Evolutionary conservation across 345 rosid species (phyloP).

Genomic region (Theobroma cacao): DNA sequence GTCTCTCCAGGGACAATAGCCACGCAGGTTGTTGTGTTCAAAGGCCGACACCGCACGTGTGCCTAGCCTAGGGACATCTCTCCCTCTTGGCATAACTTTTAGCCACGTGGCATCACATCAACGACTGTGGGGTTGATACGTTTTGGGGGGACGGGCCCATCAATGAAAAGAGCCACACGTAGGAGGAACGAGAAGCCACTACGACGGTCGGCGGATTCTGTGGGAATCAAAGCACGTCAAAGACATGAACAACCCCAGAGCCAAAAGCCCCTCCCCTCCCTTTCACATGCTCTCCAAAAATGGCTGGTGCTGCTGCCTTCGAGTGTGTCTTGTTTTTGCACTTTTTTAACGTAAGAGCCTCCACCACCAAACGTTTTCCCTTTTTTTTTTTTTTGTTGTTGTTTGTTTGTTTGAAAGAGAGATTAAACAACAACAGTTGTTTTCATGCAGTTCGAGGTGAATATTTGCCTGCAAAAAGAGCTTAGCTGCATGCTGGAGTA

Average conservation of each 20-base stretch:
- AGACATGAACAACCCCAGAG: not conserved
- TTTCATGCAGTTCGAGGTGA: slow-evolving; percentile 3
- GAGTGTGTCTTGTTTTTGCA: not conserved
- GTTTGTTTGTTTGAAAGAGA: too few species aligned
- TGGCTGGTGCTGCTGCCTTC: not conserved
- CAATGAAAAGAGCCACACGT: not conserved
- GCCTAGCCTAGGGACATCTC: slow-evolving; percentile 3
- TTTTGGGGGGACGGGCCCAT: not conserved
- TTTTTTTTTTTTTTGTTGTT: too few species aligned
- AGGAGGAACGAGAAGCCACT: not conserved
- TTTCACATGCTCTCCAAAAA: not conserved
- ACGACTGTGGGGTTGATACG: not conserved
- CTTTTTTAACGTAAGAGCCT: not conserved
- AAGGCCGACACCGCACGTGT: slow-evolving; percentile 20
- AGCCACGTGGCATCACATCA: slow-evolving; percentile 1
- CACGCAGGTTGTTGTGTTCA: slow-evolving; percentile 1
- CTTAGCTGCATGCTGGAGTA: not conserved
- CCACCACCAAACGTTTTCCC: too few species aligned
- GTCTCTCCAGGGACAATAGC: not conserved
- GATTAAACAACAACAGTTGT: not conserved
- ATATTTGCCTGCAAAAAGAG: not conserved
- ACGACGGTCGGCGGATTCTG: not conserved
- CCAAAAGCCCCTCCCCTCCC: not conserved
- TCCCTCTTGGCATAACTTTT: not conserved
- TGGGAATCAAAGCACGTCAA: not conserved